Conservation (phyloP, 2,329 filamentous ascomycete species). For the Ceratocystis destructans region DNA sequence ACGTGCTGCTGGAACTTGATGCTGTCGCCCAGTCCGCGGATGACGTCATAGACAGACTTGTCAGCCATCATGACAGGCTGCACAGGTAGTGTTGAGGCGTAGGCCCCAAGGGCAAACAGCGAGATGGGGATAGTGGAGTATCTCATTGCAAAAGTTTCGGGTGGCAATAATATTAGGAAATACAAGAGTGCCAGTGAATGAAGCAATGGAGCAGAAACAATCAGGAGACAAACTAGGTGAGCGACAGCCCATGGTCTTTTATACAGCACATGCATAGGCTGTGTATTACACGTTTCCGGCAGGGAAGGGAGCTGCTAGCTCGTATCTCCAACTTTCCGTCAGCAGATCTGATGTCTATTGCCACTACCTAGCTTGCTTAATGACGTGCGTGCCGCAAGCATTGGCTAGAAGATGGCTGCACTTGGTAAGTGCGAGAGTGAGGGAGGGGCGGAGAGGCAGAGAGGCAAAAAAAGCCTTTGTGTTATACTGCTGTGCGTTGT, state of each 20-base stretch:
- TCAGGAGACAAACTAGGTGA: neutral
- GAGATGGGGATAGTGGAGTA: neutral
- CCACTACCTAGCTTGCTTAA: neutral
- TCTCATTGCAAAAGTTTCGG: conserved; percentile 36
- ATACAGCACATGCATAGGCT: neutral
- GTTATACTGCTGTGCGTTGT: neutral
- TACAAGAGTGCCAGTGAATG: neutral
- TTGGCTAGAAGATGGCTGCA: neutral
- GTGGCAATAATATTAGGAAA: conserved; percentile 27
- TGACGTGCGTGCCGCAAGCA: neutral
- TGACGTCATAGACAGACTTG: conserved; percentile 20
- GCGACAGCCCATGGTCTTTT: neutral
- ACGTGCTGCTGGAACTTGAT: conserved; percentile 12
- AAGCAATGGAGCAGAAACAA: neutral
- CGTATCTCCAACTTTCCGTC: neutral
- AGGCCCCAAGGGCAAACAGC: conserved; percentile 15
- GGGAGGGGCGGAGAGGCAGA: no score
- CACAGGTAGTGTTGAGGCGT: conserved; percentile 4
- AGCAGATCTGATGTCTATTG: neutral
- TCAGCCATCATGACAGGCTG: conserved; percentile 4
- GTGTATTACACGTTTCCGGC: no score
- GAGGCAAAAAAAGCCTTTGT: no score
- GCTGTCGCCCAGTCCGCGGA: conserved; percentile 22
- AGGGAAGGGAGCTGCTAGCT: neutral
- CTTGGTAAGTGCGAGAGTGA: neutral